These are phyloP conservation scores for Globisporangium iwayamae DNA, from an alignment of 352 stramenopile genomes.

Conservation along the genomic window DNA sequence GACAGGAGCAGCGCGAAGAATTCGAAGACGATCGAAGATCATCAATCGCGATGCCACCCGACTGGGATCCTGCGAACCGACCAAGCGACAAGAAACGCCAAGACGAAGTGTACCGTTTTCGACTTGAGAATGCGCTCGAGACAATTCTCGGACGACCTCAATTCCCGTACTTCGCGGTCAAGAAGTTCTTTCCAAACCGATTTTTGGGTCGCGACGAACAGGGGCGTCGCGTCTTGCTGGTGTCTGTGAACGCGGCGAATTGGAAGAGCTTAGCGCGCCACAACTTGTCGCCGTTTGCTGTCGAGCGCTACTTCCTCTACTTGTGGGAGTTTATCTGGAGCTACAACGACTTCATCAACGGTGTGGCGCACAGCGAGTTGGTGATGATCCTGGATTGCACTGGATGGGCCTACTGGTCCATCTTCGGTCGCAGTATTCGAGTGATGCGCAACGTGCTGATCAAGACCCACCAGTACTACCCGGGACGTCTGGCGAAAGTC, in stretches of 20 bases:
- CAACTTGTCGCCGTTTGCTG: constrained; percentile 28
- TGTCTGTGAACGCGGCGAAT: constrained; percentile 21
- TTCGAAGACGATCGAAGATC: neutral
- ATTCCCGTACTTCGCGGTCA: constrained; percentile 35
- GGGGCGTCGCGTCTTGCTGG: constrained; percentile 24
- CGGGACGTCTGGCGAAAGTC: constrained; percentile 21
- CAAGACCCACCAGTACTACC: constrained; percentile 26
- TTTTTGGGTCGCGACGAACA: constrained; percentile 25
- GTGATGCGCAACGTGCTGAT: constrained; percentile 24
- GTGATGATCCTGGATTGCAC: constrained; percentile 30
- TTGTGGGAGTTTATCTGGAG: constrained; percentile 52
- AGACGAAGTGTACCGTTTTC: constrained; percentile 26
- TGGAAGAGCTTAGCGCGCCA: constrained; percentile 18
- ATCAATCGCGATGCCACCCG: neutral
- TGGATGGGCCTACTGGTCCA: constrained; percentile 23
- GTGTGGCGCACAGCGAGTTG: constrained; percentile 25
- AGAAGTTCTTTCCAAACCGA: constrained; percentile 25
- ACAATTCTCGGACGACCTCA: constrained; percentile 30
- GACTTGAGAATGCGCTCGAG: constrained; percentile 36
- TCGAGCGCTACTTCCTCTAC: constrained; percentile 36
- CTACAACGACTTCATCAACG: constrained; percentile 31
- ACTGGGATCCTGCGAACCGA: neutral
- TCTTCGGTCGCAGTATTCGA: constrained; percentile 23
- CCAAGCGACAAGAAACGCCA: neutral
- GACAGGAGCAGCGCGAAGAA: neutral